Evolutionary conservation across 2,329 filamentous ascomycete species (phyloP).

Genomic region (Aureobasidium sp.): DNA sequence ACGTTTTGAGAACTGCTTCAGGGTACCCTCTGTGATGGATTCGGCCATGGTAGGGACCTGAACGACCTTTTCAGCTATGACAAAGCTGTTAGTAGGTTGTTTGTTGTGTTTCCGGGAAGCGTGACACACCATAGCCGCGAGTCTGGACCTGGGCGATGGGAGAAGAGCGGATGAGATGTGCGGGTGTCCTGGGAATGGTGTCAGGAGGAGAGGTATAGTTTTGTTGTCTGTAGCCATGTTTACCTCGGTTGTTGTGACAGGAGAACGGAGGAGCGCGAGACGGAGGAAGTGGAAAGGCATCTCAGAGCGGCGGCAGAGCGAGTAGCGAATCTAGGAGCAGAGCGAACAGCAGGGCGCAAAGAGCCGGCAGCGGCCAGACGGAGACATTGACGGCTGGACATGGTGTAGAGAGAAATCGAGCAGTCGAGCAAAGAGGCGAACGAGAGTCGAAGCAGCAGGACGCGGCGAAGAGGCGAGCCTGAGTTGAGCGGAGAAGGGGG

Average conservation of each 20-base stretch:
- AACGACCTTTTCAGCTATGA: conserved; percentile 67
- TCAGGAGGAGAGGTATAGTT: conserved; percentile 2
- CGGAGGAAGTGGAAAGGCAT: conserved; percentile 18
- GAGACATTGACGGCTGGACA: conserved; percentile 34
- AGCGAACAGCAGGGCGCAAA: conserved; percentile 25
- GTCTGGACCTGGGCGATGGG: conserved; percentile 21
- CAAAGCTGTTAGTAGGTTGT: conserved; percentile 5
- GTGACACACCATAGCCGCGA: conserved; percentile 28
- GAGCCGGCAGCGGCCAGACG: conserved; percentile 26
- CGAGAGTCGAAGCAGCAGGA: conserved; percentile 7
- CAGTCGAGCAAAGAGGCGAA: conserved; percentile 8
- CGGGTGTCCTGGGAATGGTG: conserved; percentile 15
- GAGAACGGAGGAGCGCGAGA: conserved; percentile 17
- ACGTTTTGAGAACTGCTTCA: conserved; percentile 91
- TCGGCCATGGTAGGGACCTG: conserved; percentile 98
- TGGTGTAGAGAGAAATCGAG: conserved; percentile 18
- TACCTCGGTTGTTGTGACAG: conserved; percentile 18
- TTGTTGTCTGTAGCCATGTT: not conserved
- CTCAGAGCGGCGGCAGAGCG: conserved; percentile 17
- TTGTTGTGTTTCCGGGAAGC: too few relatives aligned
- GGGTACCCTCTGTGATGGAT: conserved; percentile 92
- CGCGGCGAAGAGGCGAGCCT: not conserved
- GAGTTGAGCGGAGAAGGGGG: not conserved
- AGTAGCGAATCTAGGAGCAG: conserved; percentile 17
- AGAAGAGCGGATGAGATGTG: conserved; percentile 19